A percentile compares a stretch with the other conserved stretches of the same genome.
Conservation (phyloP, 306 rosid genomes). For the Quercus aquifolioides region DNA sequence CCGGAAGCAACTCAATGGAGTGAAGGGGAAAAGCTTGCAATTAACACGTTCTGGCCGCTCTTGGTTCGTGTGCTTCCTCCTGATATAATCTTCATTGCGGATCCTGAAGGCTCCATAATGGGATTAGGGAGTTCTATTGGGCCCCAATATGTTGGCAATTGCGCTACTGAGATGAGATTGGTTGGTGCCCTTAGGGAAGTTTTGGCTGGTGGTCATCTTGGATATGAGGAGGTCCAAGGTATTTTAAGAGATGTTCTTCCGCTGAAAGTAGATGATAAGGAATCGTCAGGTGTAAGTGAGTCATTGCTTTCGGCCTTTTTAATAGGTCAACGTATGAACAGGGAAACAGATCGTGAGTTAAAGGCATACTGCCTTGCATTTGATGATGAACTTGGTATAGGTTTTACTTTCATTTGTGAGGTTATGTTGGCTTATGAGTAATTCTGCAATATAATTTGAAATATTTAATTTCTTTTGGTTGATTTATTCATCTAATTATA, state of each 20-base stretch:
- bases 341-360: conserved; percentile 89
- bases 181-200: conserved; percentile 95
- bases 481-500: conserved; percentile 25
- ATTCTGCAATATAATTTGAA: background rate
- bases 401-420: conserved; percentile 19
- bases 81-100: conserved; percentile 80
- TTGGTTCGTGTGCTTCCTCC: conserved; percentile 76
- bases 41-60: conserved; percentile 80
- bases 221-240: conserved; percentile 95
- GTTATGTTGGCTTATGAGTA: conserved; percentile 10
- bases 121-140: conserved; percentile 78
- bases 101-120: conserved; percentile 88
- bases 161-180: conserved; percentile 80
- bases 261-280: conserved; percentile 32
- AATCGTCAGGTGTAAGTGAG: conserved; percentile 57
- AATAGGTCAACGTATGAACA: conserved; percentile 96
- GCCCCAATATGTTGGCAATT: conserved; percentile 68
- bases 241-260: conserved; percentile 81
- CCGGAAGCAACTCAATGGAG: conserved; percentile 98
- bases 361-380: conserved; percentile 96
- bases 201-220: conserved; percentile 93
- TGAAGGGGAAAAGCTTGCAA: conserved; percentile 86
- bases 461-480: conserved; percentile 1
- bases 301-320: conserved; percentile 89
- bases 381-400: conserved; percentile 82